Evolutionary conservation across 352 stramenopile genomes (phyloP).

Genomic region (Halophytophthora polymorphica): DNA sequence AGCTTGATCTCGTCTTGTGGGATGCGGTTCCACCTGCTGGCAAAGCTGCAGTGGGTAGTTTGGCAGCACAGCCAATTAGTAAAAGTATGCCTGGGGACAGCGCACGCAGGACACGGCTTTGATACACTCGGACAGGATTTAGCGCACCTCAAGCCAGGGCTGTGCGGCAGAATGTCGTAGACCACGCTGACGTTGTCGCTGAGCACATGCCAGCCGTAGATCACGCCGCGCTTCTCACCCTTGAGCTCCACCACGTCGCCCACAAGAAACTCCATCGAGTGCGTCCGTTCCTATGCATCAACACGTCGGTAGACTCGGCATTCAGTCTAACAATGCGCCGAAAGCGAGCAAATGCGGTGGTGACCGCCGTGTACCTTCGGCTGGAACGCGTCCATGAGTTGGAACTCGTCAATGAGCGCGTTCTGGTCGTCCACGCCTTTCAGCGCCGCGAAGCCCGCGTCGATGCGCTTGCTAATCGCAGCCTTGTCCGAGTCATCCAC

Average conservation of each 20-base stretch:
- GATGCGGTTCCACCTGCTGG: constrained; percentile 51
- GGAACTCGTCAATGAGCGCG: constrained; percentile 47
- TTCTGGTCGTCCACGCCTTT: constrained; percentile 71
- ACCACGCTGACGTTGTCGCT: constrained; percentile 32
- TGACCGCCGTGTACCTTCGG: constrained; percentile 38
- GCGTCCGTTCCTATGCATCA: constrained; percentile 40
- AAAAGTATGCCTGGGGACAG: too few species aligned
- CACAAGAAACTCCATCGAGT: constrained; percentile 49
- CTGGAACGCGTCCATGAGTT: constrained; percentile 40
- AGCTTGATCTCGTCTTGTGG: constrained; percentile 52
- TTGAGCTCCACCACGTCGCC: constrained; percentile 72
- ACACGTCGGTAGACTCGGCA: neutral
- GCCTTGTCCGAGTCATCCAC: constrained; percentile 23
- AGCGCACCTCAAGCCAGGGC: constrained; percentile 39
- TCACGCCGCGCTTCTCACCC: constrained; percentile 46
- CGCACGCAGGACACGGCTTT: too few species aligned
- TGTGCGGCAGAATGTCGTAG: constrained; percentile 73
- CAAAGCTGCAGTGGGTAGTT: constrained; percentile 27
- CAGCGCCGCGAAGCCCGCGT: constrained; percentile 59
- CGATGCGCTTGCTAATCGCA: constrained; percentile 41
- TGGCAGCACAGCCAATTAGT: too few species aligned
- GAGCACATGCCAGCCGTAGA: constrained; percentile 55
- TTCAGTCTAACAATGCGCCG: neutral
- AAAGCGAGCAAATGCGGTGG: constrained; percentile 9
- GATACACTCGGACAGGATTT: neutral